Percentiles rank a stretch among this genome's conserved stretches.
phyloP scores from a whole-genome alignment of 1,284 basidiomycete genomes.

The Microbotryum intermedium region DNA sequence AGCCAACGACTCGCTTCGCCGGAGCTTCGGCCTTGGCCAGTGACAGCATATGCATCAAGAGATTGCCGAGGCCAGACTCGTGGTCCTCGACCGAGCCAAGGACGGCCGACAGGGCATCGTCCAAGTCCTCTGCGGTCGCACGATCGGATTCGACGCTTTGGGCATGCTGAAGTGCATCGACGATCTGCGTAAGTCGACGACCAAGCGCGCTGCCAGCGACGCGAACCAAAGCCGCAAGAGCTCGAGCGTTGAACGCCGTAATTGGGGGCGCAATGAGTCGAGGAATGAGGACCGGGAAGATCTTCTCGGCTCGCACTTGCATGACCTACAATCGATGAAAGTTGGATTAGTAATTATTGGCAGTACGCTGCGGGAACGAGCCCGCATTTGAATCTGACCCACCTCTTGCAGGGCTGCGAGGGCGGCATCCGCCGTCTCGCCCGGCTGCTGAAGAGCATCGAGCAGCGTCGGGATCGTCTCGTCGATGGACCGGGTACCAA shows the following conservation, averaged over 20 bases:
- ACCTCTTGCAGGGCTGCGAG: slow-evolving; percentile 83
- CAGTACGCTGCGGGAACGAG: neutral
- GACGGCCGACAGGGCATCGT: slow-evolving; percentile 63
- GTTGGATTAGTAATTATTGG: neutral
- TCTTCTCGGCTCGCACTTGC: slow-evolving; percentile 71
- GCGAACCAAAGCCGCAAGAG: slow-evolving; percentile 78
- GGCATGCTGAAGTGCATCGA: slow-evolving; percentile 65
- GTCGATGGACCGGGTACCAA: slow-evolving; percentile 87
- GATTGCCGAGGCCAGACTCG: slow-evolving; percentile 70
- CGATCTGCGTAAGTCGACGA: slow-evolving; percentile 64
- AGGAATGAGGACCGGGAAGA: slow-evolving; percentile 97
- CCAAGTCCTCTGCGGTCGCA: slow-evolving; percentile 62
- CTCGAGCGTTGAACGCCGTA: slow-evolving; percentile 91
- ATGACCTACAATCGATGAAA: slow-evolving; percentile 26
- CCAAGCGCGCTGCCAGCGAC: slow-evolving; percentile 88
- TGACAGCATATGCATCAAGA: slow-evolving; percentile 81
- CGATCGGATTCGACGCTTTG: slow-evolving; percentile 54
- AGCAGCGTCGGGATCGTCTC: slow-evolving; percentile 92
- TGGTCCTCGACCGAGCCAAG: slow-evolving; percentile 68
- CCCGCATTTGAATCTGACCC: neutral
- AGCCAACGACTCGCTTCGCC: slow-evolving; percentile 64
- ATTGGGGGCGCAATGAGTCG: slow-evolving; percentile 84
- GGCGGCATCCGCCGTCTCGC: slow-evolving; percentile 87
- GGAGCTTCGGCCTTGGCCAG: slow-evolving; percentile 69
- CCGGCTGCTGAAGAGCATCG: slow-evolving; percentile 83